A percentile compares a stretch with the other conserved stretches of the same genome.
Conservation (phyloP, 2,329 filamentous ascomycete species). For the Phialophora chinensis region DNA sequence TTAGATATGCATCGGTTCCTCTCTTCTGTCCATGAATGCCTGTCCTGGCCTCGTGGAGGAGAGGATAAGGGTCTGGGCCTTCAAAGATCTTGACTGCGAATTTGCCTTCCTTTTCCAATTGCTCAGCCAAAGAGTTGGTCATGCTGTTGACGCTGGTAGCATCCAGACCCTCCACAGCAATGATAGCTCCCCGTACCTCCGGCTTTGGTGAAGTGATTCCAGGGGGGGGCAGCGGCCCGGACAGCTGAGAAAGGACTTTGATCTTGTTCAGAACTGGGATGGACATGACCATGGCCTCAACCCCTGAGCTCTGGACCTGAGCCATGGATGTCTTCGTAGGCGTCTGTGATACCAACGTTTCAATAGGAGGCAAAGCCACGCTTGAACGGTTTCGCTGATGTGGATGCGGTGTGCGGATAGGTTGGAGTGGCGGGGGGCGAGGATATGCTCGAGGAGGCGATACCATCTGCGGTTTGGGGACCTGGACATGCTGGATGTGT, state of each 20-base stretch:
- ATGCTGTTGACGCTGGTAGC: conserved; percentile 68
- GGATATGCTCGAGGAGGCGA: conserved; percentile 36
- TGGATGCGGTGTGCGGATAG: conserved; percentile 48
- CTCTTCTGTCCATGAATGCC: conserved; percentile 34
- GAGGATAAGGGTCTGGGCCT: conserved; percentile 47
- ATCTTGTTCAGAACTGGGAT: conserved; percentile 79
- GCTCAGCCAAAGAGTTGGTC: conserved; percentile 65
- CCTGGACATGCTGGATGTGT: conserved; percentile 22
- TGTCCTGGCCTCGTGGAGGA: conserved; percentile 18
- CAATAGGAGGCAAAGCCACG: conserved; percentile 60
- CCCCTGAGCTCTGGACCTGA: conserved; percentile 38
- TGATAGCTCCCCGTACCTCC: conserved; percentile 73
- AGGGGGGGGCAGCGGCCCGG: conserved; percentile 65
- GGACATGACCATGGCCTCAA: conserved; percentile 75
- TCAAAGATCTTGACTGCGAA: conserved; percentile 58
- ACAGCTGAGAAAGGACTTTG: conserved; percentile 75
- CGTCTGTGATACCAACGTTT: conserved; percentile 46
- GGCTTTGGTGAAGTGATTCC: conserved; percentile 43
- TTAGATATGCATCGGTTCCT: conserved; percentile 63
- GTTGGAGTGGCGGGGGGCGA: conserved; percentile 39
- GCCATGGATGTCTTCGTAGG: conserved; percentile 37
- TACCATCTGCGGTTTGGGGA: conserved; percentile 36
- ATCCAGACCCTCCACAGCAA: conserved; percentile 81
- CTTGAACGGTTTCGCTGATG: conserved; percentile 50
- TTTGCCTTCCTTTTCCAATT: conserved; percentile 59